Evolutionary conservation across 2,329 filamentous ascomycete genomes (phyloP), one percentile per base, ranked within the genome.

Genomic region (Aspergillus uvarum): DNA sequence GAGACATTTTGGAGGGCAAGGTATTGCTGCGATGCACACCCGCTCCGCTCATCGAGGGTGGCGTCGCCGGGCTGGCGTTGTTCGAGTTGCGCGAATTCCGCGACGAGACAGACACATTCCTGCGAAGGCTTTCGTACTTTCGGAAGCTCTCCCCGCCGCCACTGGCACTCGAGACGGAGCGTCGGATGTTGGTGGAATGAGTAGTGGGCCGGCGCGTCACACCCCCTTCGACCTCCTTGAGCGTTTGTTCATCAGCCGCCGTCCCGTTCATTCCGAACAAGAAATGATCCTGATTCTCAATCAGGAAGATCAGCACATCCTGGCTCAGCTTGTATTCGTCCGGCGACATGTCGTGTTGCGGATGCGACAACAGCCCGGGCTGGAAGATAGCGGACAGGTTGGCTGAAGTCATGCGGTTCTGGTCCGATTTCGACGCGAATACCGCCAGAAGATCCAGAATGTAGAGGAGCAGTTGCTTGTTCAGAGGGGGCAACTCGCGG

Each of bases 231-330:
- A 88, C 81, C 62, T 87, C 85, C 69, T 85, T 84, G 53, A 87
- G 82, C 7, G 86, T 87, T 62, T 86, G 88, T 72, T 96, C 91
- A 72, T 97, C 93, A n/a, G 93, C 91, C n/a, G 87, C 93, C n/a
- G 93, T 97, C 49, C 95, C 95, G 72, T 92, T 91, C 95, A 99
- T 99, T 58, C 95, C 95, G 65, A 99, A 96, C 65, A 99, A 81
- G 81, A 99, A 99, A 76, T 96, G 91, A 71, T 99, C 95, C 75
- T 99, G 95, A 70, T 99, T 96, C 73, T 98, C 93, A 66, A 99
- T 99, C 67, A 99, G 80, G 76, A 99, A 99, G 54, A 99, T 96
- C 64, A 99, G 84, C 21, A 99, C 94, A 70, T 95, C 94, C 81
- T 99, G 95, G 73, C 96, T 98, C 5, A 99, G 81, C 32, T 92